phyloP scores from a whole-genome alignment of 306 rosid species.

The Cucurbita argyrosperma region DNA sequence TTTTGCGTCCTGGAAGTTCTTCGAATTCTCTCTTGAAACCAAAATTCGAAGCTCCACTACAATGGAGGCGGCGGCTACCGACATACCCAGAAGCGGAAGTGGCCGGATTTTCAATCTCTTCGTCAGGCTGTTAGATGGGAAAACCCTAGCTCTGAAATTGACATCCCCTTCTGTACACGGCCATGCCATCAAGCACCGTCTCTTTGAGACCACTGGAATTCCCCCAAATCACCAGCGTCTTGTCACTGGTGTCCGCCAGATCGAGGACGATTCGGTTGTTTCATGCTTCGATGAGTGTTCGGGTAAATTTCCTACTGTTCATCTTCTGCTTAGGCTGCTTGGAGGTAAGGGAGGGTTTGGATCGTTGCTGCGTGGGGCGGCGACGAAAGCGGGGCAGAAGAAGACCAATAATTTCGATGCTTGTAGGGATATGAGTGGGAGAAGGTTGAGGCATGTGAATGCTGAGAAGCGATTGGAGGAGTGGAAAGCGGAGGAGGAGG shows the following conservation, averaged over 20 bases:
- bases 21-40: not conserved
- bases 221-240: slow-evolving; percentile 64
- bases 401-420: slow-evolving; percentile 95
- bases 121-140: slow-evolving; percentile 65
- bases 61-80: not conserved
- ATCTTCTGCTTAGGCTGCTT: slow-evolving; percentile 40
- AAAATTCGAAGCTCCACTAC: not conserved
- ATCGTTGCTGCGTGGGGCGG: slow-evolving; percentile 83
- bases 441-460: slow-evolving; percentile 87
- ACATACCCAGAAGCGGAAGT: not conserved
- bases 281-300: slow-evolving; percentile 22
- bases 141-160: slow-evolving; percentile 64
- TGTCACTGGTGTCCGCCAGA: slow-evolving; percentile 42
- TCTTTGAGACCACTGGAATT: slow-evolving; percentile 48
- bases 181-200: slow-evolving; percentile 36
- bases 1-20: not conserved
- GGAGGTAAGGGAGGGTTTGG: slow-evolving; percentile 99
- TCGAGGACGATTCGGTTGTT: slow-evolving; percentile 28
- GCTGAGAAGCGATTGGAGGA: slow-evolving; percentile 90
- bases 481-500: slow-evolving; percentile 71
- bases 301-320: slow-evolving; percentile 46
- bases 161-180: slow-evolving; percentile 31
- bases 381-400: slow-evolving; percentile 90
- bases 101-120: slow-evolving; percentile 41
- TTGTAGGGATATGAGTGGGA: slow-evolving; percentile 93